Evolutionary conservation across 768 basidiomycete genomes (phyloP).

Genomic region (Tulasnella sp.): DNA sequence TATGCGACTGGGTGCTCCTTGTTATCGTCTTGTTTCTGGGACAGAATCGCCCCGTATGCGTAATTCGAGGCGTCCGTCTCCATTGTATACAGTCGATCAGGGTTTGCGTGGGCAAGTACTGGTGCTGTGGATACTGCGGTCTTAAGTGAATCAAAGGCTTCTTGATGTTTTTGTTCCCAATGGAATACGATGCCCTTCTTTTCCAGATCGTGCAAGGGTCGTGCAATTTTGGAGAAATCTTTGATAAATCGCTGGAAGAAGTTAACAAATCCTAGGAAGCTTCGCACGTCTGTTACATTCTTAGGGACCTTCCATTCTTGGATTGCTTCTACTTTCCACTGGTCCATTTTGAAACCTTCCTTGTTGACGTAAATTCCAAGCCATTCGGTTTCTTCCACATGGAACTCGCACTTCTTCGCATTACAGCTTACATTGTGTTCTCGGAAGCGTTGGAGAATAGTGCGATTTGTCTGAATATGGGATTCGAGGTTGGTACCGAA

Average conservation of each 20-base stretch:
- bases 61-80: constrained; percentile 6
- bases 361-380: background rate
- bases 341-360: background rate
- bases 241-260: constrained; percentile 3
- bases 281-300: background rate
- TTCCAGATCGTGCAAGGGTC: background rate
- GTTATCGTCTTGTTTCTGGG: background rate
- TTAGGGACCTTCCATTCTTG: constrained; percentile 7
- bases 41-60: background rate
- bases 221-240: background rate
- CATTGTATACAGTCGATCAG: background rate
- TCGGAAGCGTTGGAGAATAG: background rate
- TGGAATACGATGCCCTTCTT: background rate
- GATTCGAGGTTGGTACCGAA: background rate
- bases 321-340: constrained; percentile 4
- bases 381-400: background rate
- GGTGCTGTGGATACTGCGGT: background rate
- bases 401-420: background rate
- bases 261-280: constrained; percentile 3
- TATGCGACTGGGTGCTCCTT: constrained; percentile 22
- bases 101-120: background rate
- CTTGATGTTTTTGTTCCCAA: background rate
- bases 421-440: background rate
- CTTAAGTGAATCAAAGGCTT: background rate
- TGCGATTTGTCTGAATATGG: background rate